Evolutionary conservation across 345 rosid species (phyloP).

Genomic region (Sonneratia alba): DNA sequence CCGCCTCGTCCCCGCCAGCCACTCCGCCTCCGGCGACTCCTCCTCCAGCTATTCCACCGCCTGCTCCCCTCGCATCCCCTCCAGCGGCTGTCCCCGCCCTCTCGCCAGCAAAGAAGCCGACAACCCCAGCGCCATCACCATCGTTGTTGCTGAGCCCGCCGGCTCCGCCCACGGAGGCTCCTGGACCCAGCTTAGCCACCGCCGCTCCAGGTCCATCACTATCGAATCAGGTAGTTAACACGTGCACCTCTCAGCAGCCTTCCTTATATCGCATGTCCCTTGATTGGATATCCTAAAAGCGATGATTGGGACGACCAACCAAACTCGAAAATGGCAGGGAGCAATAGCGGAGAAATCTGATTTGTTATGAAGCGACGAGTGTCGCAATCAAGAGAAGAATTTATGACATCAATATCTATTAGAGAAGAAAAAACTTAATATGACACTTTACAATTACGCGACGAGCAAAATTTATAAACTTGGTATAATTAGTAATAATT

Average conservation of each 20-base stretch:
- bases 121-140: constrained; percentile 41
- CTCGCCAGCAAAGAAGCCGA: constrained; percentile 33
- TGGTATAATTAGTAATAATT: too few relatives aligned
- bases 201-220: constrained; percentile 45
- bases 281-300: constrained; percentile 3
- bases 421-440: too few relatives aligned
- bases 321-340: too few relatives aligned
- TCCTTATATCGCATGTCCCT: constrained; percentile 6
- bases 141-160: constrained; percentile 37
- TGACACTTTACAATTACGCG: too few relatives aligned
- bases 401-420: too few relatives aligned
- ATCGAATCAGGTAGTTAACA: constrained; percentile 25
- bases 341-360: too few relatives aligned
- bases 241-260: neutral
- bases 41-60: constrained; percentile 38
- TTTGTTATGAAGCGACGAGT: too few relatives aligned
- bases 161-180: constrained; percentile 34
- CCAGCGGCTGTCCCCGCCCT: constrained; percentile 45
- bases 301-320: too few relatives aligned
- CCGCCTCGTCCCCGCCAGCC: constrained; percentile 12
- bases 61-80: constrained; percentile 51
- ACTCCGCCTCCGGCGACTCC: constrained; percentile 36
- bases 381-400: too few relatives aligned
- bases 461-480: too few relatives aligned
- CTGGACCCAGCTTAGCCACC: constrained; percentile 32